These are phyloP conservation scores for Oxyria digyna DNA, from an alignment of 148 eudicot species.

Conservation along the genomic window DNA sequence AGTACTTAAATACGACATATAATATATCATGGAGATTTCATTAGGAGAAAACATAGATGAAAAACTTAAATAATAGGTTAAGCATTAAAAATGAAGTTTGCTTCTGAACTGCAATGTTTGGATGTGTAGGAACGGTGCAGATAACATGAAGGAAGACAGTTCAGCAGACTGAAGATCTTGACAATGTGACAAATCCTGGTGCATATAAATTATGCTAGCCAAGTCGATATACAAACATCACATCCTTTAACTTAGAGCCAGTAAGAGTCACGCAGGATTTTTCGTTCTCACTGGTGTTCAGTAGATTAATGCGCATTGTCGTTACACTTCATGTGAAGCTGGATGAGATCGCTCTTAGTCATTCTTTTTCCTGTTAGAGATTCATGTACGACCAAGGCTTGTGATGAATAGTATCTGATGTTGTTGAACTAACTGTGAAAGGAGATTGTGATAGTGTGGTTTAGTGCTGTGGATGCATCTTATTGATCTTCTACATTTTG, in stretches of 20 bases:
- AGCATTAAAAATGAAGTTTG: not conserved
- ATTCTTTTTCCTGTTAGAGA: not conserved
- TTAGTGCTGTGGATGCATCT: not conserved
- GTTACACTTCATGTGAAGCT: not conserved
- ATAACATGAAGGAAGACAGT: conserved; percentile 14
- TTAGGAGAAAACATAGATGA: not conserved
- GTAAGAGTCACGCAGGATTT: not conserved
- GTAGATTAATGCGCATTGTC: not conserved
- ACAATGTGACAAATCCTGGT: not conserved
- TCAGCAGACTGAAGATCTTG: conserved; percentile 1
- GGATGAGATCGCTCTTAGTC: not conserved
- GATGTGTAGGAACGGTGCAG: conserved; percentile 12
- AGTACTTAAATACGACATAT: not conserved
- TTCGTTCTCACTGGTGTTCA: not conserved
- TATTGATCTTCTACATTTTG: not conserved
- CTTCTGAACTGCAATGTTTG: not conserved
- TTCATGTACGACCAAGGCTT: not conserved
- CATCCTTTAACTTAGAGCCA: not conserved
- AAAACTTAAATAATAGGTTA: not conserved
- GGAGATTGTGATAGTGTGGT: not conserved
- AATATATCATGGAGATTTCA: not conserved
- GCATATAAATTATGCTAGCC: not conserved
- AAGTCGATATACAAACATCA: not conserved
- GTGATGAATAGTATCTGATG: not conserved
- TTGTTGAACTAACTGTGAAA: not conserved